These are phyloP conservation scores for Populus hybrid DNA, from an alignment of 441 rosid species.

Conservation along the genomic window DNA sequence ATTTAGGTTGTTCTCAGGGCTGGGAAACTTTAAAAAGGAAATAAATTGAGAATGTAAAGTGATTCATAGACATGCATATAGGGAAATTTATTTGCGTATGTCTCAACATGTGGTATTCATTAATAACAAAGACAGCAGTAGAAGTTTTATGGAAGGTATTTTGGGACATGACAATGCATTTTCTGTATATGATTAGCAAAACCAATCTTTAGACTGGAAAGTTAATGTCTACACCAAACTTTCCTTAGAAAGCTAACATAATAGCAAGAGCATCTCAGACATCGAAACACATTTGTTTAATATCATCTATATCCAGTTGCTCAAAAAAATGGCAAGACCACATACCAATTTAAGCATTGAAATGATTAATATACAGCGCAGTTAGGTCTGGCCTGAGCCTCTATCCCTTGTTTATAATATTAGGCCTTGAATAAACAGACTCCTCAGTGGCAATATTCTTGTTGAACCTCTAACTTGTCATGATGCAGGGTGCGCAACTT, in stretches of 20 bases:
- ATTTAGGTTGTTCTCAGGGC: conserved; percentile 1
- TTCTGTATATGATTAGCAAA: conserved; percentile 8
- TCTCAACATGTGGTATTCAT: neutral
- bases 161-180: neutral
- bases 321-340: neutral
- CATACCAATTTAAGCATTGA: neutral
- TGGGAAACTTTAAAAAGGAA: neutral
- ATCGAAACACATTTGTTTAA: neutral
- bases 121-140: neutral
- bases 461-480: conserved; percentile 13
- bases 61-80: conserved; percentile 2
- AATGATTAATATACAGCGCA: conserved; percentile 12
- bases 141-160: conserved; percentile 1
- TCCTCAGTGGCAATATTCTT: conserved; percentile 1
- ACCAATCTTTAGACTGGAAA: conserved; percentile 6
- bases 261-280: neutral
- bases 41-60: neutral
- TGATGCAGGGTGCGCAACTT: conserved; percentile 91
- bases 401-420: conserved; percentile 2
- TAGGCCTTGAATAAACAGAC: conserved; percentile 2
- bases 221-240: neutral
- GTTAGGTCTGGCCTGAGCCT: conserved; percentile 1
- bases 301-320: neutral
- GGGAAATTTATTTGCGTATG: neutral
- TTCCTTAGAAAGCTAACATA: neutral